Conservation (phyloP, 2,329 filamentous ascomycete genomes). For the Claviceps humidiphila region DNA sequence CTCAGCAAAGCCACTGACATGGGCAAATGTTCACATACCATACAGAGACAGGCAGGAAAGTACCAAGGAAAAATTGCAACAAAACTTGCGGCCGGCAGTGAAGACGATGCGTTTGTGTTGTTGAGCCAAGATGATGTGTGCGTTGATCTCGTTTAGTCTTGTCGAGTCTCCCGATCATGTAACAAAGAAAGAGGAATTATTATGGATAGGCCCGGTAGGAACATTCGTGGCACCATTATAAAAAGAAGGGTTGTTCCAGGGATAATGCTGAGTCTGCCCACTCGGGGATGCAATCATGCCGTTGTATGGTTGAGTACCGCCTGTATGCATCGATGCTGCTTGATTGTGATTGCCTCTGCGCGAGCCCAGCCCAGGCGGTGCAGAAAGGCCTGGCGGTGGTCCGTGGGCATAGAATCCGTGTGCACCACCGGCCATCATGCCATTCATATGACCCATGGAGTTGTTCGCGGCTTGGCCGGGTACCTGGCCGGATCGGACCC, state of each 20-base stretch:
- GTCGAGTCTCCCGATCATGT: conserved; percentile 22
- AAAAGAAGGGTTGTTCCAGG: conserved; percentile 13
- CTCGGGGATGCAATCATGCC: conserved; percentile 8
- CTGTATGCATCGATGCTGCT: conserved; percentile 11
- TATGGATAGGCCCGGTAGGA: conserved; percentile 8
- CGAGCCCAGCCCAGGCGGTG: conserved; percentile 54
- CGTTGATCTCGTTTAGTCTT: neutral
- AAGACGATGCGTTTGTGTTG: neutral
- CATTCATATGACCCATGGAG: conserved; percentile 42
- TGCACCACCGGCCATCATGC: conserved; percentile 33
- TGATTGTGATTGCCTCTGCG: conserved; percentile 14
- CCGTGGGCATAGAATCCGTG: conserved; percentile 56
- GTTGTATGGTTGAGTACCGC: conserved; percentile 7
- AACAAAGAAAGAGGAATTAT: conserved; percentile 16
- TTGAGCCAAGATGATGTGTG: neutral
- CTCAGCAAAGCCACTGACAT: too few relatives aligned
- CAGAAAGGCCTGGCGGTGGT: conserved; percentile 68
- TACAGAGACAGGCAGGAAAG: neutral
- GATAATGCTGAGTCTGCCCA: conserved; percentile 8
- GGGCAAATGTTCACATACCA: neutral
- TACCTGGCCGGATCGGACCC: conserved; percentile 70
- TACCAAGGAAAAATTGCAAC: neutral
- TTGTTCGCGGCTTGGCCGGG: conserved; percentile 25
- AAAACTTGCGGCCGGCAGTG: neutral
- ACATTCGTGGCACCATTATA: conserved; percentile 12